Evolutionary conservation across 371 early-diverging fungal species (phyloP).

Genomic region (Saksenaea vasiformis): DNA sequence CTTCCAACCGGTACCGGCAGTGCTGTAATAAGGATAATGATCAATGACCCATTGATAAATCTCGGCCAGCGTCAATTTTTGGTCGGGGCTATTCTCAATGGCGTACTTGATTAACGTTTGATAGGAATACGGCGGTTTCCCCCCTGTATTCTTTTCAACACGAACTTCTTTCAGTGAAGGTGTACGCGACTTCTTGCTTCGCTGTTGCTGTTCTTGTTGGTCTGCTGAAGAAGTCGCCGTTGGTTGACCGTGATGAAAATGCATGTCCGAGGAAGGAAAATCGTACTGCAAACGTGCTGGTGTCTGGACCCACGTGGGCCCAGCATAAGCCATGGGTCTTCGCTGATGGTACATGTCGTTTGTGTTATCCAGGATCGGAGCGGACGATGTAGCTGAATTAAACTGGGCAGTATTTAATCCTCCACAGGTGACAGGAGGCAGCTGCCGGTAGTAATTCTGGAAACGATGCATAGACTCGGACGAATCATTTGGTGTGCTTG

Average conservation of each 20-base stretch:
- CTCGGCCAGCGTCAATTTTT: slow-evolving; percentile 80
- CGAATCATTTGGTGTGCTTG: background rate
- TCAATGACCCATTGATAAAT: slow-evolving; percentile 88
- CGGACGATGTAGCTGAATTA: slow-evolving; percentile 41
- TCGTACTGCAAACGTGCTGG: background rate
- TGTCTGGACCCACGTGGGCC: slow-evolving; percentile 1
- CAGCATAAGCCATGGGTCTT: slow-evolving; percentile 1
- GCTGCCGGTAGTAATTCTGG: slow-evolving; percentile 15
- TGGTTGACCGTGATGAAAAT: slow-evolving; percentile 5
- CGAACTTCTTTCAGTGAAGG: slow-evolving; percentile 7
- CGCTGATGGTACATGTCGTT: slow-evolving; percentile 5
- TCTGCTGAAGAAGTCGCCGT: background rate
- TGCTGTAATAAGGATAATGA: slow-evolving; percentile 72
- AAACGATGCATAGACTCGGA: slow-evolving; percentile 5
- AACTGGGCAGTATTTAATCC: slow-evolving; percentile 77
- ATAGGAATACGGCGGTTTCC: slow-evolving; percentile 85
- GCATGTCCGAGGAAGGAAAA: slow-evolving; percentile 3
- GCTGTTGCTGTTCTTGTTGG: background rate
- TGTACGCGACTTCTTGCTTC: background rate
- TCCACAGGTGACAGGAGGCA: slow-evolving; percentile 20
- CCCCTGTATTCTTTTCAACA: slow-evolving; percentile 4
- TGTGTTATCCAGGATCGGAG: background rate
- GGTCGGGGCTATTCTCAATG: slow-evolving; percentile 68
- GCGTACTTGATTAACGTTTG: slow-evolving; percentile 88
- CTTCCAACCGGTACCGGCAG: slow-evolving; percentile 80